A percentile compares a stretch with the other conserved stretches of the same genome.
Evolutionary conservation across 768 basidiomycete species (phyloP).

Genomic region (Leucocoprinus birnbaumii): DNA sequence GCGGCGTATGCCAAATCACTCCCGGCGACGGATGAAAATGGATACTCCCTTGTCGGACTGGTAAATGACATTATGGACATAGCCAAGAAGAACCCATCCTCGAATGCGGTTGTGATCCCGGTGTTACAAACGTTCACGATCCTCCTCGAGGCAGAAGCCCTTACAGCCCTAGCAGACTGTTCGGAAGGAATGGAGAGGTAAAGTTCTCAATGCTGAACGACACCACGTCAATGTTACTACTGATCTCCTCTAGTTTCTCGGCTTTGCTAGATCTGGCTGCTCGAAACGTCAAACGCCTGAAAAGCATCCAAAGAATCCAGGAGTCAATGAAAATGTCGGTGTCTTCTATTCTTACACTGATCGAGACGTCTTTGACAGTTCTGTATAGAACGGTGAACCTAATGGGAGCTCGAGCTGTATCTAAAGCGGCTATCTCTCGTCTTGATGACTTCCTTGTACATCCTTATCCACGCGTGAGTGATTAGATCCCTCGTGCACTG

Average conservation of each 20-base stretch:
- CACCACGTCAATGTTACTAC: conserved; percentile 32
- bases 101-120: conserved; percentile 81
- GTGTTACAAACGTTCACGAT: conserved; percentile 73
- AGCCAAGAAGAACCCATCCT: conserved; percentile 48
- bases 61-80: conserved; percentile 55
- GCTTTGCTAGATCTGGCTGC: conserved; percentile 53
- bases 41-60: conserved; percentile 50
- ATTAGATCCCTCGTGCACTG: conserved; percentile 14
- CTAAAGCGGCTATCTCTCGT: conserved; percentile 36
- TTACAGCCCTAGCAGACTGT: conserved; percentile 46
- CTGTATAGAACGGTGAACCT: conserved; percentile 60
- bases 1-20: conserved; percentile 53
- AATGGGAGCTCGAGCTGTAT: conserved; percentile 48
- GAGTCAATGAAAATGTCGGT: conserved; percentile 84
- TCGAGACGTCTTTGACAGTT: conserved; percentile 7
- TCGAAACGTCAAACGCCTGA: conserved; percentile 64
- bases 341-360: conserved; percentile 3
- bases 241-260: conserved; percentile 41
- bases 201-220: conserved; percentile 37
- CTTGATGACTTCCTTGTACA: conserved; percentile 71
- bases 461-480: conserved; percentile 71
- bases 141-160: conserved; percentile 65
- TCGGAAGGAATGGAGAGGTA: conserved; percentile 51
- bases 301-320: conserved; percentile 79
- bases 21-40: conserved; percentile 33